Percentiles rank a stretch among this genome's conserved stretches.
Evolutionary conservation across 345 rosid species (phyloP).

Genomic region (Citrus medica): DNA sequence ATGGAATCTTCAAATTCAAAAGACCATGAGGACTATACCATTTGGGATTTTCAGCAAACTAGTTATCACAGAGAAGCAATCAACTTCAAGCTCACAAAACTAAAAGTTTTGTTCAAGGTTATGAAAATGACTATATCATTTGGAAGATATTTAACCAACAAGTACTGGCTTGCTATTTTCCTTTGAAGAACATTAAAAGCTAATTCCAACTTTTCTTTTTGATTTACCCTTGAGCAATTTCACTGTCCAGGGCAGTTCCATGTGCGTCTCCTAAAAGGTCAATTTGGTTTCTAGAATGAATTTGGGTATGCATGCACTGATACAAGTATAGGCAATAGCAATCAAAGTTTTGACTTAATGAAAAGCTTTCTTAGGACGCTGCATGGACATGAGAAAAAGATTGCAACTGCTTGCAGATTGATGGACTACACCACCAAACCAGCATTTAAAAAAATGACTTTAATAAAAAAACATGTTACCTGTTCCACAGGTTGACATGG

Average conservation of each 20-base stretch:
- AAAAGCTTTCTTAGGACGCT: not conserved
- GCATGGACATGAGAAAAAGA: not conserved
- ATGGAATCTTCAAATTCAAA: not conserved
- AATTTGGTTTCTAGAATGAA: not conserved
- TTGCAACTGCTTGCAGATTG: not conserved
- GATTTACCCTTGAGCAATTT: not conserved
- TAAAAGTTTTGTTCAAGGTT: not conserved
- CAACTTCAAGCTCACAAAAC: not conserved
- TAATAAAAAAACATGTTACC: not conserved
- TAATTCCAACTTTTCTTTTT: not conserved
- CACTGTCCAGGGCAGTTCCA: not conserved
- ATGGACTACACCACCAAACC: not conserved
- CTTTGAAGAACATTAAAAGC: not conserved
- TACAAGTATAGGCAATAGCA: not conserved
- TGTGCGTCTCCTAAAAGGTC: not conserved
- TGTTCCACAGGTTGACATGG: not conserved
- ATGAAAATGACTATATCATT: not conserved
- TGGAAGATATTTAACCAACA: too few relatives aligned
- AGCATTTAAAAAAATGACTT: not conserved
- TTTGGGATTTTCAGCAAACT: not conserved
- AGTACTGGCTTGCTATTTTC: not conserved
- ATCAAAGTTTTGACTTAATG: not conserved
- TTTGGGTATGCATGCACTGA: not conserved
- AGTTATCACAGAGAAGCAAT: conserved; percentile 4
- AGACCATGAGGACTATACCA: not conserved